Evolutionary conservation across 495 filamentous ascomycete genomes (phyloP), one percentile per base, ranked within the genome.

Genomic region (Penicillium alfredii): DNA sequence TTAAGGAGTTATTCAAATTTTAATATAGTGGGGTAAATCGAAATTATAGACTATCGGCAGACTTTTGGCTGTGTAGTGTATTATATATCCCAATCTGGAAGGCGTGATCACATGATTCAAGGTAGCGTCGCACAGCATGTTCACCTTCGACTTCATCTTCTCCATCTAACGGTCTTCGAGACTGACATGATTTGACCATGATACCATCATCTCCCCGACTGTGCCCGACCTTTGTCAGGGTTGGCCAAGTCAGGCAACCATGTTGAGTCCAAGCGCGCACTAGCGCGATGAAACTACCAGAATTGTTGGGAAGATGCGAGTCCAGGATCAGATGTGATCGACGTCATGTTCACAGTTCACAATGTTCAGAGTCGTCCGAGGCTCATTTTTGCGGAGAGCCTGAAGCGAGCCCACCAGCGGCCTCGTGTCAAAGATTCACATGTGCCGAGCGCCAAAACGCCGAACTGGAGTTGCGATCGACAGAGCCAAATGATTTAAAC

Each of bases 321-420:
- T 2, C 36, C 18, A 40, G 25, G 16, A 44, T 40, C n/a, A 36
- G 36, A 18, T 38, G 26, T 5, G 51, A 46, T 55, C 44, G 35
- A 55, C 49, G 32, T 40, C 44, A 52, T 44, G 28, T 16, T 32
- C 32, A 4, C 32, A n/a, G n/a, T n/a, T n/a, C n/a, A n/a, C n/a
- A n/a, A n/a, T n/a, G n/a, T 27, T 23, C 11, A 17, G 31, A 25
- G 35, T 27, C 5, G 37, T 39, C 52, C 52, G 48, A 49, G 52
- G 52, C 45, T 52, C 42, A 18, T 38, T 35, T 42, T 42, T 42
- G 45, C 42, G 37, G 42, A 39, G 42, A 25, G 49, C 39, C 39
- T 40, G 30, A 29, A 43, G 23, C 23, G 23, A 25, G 23, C 8
- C 8, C 3, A 2, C 23, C 8, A 25, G 23, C 11, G 23, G 23